Evolutionary conservation across 2,329 filamentous ascomycete species (phyloP), one percentile per base, ranked within the genome.

Genomic region (Trichothecium sympodiale): DNA sequence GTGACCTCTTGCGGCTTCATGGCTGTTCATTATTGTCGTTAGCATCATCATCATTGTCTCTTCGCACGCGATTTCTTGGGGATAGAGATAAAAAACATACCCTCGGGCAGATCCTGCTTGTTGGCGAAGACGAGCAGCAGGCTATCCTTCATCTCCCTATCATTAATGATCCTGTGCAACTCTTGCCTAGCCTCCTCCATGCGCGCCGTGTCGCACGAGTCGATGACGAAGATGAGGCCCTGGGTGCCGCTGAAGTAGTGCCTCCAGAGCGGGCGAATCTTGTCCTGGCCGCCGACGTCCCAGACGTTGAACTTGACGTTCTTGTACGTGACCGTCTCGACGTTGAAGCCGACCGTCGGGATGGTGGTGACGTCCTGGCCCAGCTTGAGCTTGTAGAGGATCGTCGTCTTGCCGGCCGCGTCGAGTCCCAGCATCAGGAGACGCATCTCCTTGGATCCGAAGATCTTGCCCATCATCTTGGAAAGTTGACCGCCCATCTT

Each of bases 301-400:
- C 89, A 96, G 44, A 96, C 89, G 54, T 93, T 96, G 71, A 96
- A 96, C 65, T 95, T 93, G 64, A 95, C 88, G 62, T 96, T 96
- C 75, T 95, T 95, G 72, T 94, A 95, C 48, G 88, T 93, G 53
- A 96, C 88, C 4, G 87, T 94, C 72, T 96, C 89, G 62, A 96
- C 91, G 74, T 96, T 96, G 75, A 96, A 96, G 50, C 89, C 91
- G 51, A 98, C 91, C 25, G 91, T 98, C 32, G 91, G 91, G 56
- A 96, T 96, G 35, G 91, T 96, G 43, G 91, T 96, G 53, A 96
- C 88, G 57, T 94, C 88, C 71, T 96, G 87, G 63, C 89, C 88
- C 41, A 96, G 79, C 76, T 96, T 96, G 56, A 98, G 75, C 73
- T 95, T 96, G 76, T 96, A 98, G 43, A 98, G 80, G 55, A 96